Evolutionary conservation across 768 basidiomycete genomes (phyloP).

Genomic region (Boletales sp.): DNA sequence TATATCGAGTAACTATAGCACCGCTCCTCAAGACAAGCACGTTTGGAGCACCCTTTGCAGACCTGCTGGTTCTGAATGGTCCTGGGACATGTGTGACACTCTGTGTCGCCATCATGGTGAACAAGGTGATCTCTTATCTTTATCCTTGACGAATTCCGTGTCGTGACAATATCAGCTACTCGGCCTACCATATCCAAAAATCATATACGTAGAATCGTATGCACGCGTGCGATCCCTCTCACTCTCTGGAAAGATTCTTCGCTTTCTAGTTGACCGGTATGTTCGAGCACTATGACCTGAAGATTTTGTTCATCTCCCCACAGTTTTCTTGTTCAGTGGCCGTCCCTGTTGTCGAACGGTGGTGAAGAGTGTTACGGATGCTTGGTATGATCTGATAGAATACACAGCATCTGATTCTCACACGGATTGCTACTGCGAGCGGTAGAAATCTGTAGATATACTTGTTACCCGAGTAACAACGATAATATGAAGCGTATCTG

Average conservation of each 20-base stretch:
- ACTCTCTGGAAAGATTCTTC: conserved; percentile 78
- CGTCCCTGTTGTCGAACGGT: conserved; percentile 43
- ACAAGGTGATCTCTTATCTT: conserved; percentile 51
- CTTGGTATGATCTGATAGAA: conserved; percentile 47
- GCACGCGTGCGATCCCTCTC: conserved; percentile 82
- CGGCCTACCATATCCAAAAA: conserved; percentile 61
- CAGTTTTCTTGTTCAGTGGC: conserved; percentile 93
- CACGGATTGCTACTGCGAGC: no score
- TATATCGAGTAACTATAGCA: conserved; percentile 55
- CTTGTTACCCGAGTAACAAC: not conserved
- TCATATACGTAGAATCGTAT: conserved; percentile 93
- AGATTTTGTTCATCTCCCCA: not conserved
- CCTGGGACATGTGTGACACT: conserved; percentile 91
- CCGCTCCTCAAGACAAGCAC: conserved; percentile 39
- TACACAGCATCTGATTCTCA: not conserved
- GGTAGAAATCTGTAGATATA: no score
- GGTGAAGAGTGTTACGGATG: conserved; percentile 57
- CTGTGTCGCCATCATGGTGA: conserved; percentile 65
- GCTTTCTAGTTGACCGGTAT: conserved; percentile 78
- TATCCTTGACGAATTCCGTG: not conserved
- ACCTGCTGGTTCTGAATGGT: conserved; percentile 86
- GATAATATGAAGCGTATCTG: not conserved
- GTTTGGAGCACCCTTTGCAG: conserved; percentile 44
- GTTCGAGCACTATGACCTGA: conserved; percentile 50
- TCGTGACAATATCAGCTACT: conserved; percentile 52